phyloP scores from a whole-genome alignment of 164 flowering plant genomes.

The Litsea cubeba region DNA sequence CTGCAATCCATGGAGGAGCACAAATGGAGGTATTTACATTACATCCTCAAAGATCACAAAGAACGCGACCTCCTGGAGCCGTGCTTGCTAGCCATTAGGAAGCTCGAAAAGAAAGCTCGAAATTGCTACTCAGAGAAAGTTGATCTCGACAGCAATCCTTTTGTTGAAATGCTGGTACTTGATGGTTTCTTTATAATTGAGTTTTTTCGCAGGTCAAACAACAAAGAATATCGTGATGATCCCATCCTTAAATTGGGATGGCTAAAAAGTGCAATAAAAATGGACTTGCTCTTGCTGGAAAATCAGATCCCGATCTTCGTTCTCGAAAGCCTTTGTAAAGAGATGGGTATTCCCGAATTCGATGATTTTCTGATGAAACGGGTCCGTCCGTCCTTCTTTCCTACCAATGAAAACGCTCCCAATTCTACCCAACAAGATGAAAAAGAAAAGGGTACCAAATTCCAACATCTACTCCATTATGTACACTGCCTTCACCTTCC shows the following conservation, averaged over 20 bases:
- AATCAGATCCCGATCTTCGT: constrained; percentile 10
- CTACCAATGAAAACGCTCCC: too few species aligned
- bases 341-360: not conserved
- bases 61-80: too few species aligned
- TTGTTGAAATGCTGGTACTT: constrained; percentile 1
- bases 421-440: too few species aligned
- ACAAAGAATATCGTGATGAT: not conserved
- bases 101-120: not conserved
- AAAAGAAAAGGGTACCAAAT: too few species aligned
- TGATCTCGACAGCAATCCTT: not conserved
- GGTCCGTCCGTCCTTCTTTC: too few species aligned
- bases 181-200: constrained; percentile 6
- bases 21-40: not conserved
- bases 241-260: not conserved
- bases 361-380: not conserved
- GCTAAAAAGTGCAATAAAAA: not conserved
- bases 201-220: not conserved
- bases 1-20: not conserved
- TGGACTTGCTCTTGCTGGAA: constrained; percentile 7
- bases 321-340: not conserved
- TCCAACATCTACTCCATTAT: too few species aligned
- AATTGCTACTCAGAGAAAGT: not conserved
- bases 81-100: too few species aligned
- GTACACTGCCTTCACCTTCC: too few species aligned
- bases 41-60: too few species aligned